Conservation (phyloP, 78 protist genomes). For the Cavenderia fasciculata region DNA sequence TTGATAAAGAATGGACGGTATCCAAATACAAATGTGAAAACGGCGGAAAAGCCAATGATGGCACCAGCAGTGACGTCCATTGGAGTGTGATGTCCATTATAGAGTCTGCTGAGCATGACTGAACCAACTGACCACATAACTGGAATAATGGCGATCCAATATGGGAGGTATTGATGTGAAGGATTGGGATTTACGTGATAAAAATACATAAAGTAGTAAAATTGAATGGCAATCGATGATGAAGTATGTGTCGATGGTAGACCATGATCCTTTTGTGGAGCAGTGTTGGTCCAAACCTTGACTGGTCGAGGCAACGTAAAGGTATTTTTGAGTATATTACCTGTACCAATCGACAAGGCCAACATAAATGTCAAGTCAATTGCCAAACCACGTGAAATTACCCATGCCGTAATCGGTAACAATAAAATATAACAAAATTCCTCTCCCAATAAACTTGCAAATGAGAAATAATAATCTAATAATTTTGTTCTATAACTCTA, state of each 20-base stretch:
- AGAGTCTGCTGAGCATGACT: conserved; percentile 55
- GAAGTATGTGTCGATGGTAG: conserved; percentile 72
- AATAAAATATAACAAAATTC: conserved; percentile 46
- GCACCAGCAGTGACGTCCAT: conserved; percentile 64
- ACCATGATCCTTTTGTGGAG: conserved; percentile 66
- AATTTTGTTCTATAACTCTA: conserved; percentile 63
- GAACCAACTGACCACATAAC: neutral
- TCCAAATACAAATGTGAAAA: neutral
- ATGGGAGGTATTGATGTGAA: neutral
- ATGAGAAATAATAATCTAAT: conserved; percentile 22
- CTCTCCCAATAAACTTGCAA: conserved; percentile 52
- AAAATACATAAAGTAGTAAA: conserved; percentile 20
- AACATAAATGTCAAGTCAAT: conserved; percentile 19
- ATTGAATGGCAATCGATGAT: conserved; percentile 32
- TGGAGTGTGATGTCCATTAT: conserved; percentile 72
- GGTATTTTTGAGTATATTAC: conserved; percentile 52
- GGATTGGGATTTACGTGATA: conserved; percentile 2
- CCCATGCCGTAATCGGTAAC: conserved; percentile 36
- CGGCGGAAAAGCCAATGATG: neutral
- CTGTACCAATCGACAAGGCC: conserved; percentile 51
- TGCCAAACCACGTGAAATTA: conserved; percentile 14
- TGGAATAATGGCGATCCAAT: neutral
- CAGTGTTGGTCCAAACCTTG: conserved; percentile 33
- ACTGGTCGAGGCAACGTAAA: conserved; percentile 44
- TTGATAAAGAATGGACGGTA: neutral